Evolutionary conservation across 495 filamentous ascomycete species (phyloP).

Genomic region (Sphaerosporella brunnea): DNA sequence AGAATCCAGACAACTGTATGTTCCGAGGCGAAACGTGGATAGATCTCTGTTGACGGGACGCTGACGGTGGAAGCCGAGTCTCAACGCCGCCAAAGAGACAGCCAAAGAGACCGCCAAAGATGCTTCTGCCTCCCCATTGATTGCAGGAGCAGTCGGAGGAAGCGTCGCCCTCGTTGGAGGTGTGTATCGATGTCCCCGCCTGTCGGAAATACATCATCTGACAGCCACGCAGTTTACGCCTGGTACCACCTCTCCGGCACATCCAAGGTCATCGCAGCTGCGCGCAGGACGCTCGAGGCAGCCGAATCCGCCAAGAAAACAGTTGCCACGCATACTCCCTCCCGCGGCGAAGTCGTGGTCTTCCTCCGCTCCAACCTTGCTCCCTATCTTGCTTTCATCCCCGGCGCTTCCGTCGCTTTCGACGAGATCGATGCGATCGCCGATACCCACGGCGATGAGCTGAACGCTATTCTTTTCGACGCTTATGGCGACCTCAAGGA

Average conservation of each 20-base stretch:
- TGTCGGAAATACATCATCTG: background rate
- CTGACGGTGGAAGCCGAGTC: background rate
- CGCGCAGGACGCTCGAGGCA: background rate
- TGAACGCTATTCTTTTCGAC: slow-evolving; percentile 41
- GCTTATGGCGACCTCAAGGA: slow-evolving; percentile 41
- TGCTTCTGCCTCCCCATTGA: background rate
- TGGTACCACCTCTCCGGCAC: slow-evolving; percentile 12
- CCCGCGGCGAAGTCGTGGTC: background rate
- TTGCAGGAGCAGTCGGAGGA: background rate
- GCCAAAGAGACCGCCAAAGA: no score
- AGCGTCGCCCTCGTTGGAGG: slow-evolving; percentile 1
- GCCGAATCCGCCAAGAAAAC: slow-evolving; percentile 2
- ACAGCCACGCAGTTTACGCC: background rate
- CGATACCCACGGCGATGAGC: slow-evolving; percentile 41
- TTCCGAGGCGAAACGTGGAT: background rate
- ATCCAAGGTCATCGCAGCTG: slow-evolving; percentile 6
- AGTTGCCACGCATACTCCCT: background rate
- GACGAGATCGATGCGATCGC: slow-evolving; percentile 43
- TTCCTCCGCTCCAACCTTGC: slow-evolving; percentile 4
- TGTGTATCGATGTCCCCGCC: background rate
- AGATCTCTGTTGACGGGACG: background rate
- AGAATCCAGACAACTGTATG: background rate
- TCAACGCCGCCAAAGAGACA: background rate
- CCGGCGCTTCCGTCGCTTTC: slow-evolving; percentile 46
- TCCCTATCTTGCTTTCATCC: slow-evolving; percentile 45